Evolutionary conservation across 2,329 filamentous ascomycete species (phyloP).

Genomic region (Lecanicillium sp.): DNA sequence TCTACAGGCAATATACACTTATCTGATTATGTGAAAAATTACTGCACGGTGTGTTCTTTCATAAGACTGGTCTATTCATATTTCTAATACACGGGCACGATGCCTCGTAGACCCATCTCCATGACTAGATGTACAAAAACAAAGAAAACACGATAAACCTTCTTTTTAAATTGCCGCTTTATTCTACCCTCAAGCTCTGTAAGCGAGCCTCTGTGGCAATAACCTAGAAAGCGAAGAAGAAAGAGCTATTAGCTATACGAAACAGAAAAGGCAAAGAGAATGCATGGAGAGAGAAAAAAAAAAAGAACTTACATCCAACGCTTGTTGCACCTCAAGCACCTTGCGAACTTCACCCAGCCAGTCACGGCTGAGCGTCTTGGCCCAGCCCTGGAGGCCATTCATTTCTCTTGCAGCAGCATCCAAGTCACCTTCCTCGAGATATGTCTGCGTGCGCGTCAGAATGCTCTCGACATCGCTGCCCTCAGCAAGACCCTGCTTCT

Average conservation of each 20-base stretch:
- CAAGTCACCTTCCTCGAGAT: conserved; percentile 86
- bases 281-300: conserved; percentile 2
- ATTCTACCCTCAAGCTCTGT: conserved; percentile 80
- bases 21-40: not conserved
- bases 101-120: conserved; percentile 18
- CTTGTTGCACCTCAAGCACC: conserved; percentile 91
- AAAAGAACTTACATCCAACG: conserved; percentile 69
- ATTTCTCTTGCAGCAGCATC: conserved; percentile 91
- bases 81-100: conserved; percentile 23
- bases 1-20: not conserved
- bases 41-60: not conserved
- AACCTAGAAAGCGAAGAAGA: conserved; percentile 56
- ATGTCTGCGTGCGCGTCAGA: conserved; percentile 77
- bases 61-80: conserved; percentile 20
- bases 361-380: conserved; percentile 87
- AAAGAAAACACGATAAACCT: conserved; percentile 22
- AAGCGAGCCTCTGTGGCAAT: conserved; percentile 85
- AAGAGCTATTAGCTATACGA: conserved; percentile 15
- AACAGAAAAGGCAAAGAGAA: conserved; percentile 2
- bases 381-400: conserved; percentile 89
- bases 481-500: conserved; percentile 76
- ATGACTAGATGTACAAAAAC: conserved; percentile 25
- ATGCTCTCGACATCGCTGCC: conserved; percentile 92
- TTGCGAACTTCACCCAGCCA: conserved; percentile 88
- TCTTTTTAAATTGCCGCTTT: conserved; percentile 16